phyloP scores from a whole-genome alignment of 768 basidiomycete genomes.

The Rhodocollybia butyracea region DNA sequence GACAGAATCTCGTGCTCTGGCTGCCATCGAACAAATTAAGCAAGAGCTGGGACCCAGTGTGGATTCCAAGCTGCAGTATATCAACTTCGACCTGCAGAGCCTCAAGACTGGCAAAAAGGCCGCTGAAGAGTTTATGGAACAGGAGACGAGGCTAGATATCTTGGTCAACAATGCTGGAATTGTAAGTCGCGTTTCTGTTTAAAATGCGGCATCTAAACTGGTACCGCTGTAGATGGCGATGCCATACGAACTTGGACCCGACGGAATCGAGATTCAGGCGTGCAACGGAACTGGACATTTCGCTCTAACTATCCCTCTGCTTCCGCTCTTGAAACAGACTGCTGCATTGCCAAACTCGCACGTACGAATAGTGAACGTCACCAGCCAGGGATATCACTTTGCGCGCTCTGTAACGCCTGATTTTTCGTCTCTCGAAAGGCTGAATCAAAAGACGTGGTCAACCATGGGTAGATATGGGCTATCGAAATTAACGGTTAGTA shows the following conservation, averaged over 20 bases:
- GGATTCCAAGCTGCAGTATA: constrained; percentile 1
- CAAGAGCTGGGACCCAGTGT: neutral
- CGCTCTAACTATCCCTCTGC: constrained; percentile 6
- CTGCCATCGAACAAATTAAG: constrained; percentile 8
- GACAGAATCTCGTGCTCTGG: constrained; percentile 1
- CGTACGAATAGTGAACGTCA: constrained; percentile 8
- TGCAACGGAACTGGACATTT: constrained; percentile 9
- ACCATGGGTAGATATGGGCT: constrained; percentile 5
- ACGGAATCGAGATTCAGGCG: constrained; percentile 10
- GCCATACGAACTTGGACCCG: constrained; percentile 6
- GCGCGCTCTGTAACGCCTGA: constrained; percentile 2
- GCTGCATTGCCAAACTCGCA: constrained; percentile 5
- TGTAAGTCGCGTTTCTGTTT: neutral
- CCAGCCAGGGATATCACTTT: neutral
- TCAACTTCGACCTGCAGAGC: constrained; percentile 8
- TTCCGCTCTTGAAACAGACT: constrained; percentile 5
- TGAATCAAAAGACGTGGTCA: constrained; percentile 6
- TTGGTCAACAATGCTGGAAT: constrained; percentile 13
- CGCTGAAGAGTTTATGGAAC: constrained; percentile 9
- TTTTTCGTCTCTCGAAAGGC: constrained; percentile 4
- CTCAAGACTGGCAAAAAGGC: constrained; percentile 7
- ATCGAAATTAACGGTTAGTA: constrained; percentile 8
- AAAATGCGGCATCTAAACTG: neutral
- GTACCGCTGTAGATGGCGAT: neutral
- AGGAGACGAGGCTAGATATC: constrained; percentile 10